phyloP scores from a whole-genome alignment of 371 early-diverging fungal species.

The Lichtheimia ramosa region DNA sequence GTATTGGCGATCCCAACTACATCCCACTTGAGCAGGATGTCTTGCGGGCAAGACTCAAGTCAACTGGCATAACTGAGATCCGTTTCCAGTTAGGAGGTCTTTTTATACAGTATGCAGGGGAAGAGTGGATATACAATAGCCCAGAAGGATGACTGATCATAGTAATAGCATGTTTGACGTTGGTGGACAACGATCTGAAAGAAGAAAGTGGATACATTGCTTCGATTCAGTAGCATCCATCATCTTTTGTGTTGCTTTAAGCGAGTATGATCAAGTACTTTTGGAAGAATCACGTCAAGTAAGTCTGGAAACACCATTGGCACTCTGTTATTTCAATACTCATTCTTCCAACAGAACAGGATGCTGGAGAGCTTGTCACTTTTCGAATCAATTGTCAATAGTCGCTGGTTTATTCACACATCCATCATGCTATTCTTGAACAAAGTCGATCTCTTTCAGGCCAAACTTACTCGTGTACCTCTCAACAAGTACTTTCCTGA shows the following conservation, averaged over 20 bases:
- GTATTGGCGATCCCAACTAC: slow-evolving; percentile 62
- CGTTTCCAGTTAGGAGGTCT: slow-evolving; percentile 64
- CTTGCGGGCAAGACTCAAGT: slow-evolving; percentile 79
- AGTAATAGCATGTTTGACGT: slow-evolving; percentile 65
- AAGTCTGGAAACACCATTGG: slow-evolving; percentile 6
- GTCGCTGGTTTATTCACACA: slow-evolving; percentile 63
- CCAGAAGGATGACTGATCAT: neutral
- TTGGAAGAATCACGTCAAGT: slow-evolving; percentile 70
- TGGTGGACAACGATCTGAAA: slow-evolving; percentile 77
- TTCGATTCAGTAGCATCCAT: slow-evolving; percentile 78
- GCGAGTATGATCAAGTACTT: slow-evolving; percentile 73
- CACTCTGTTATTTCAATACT: neutral
- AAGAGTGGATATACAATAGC: slow-evolving; percentile 13
- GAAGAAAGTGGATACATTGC: slow-evolving; percentile 94
- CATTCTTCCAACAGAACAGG: slow-evolving; percentile 58
- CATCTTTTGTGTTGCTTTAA: slow-evolving; percentile 70
- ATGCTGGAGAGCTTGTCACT: slow-evolving; percentile 80
- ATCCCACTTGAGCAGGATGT: slow-evolving; percentile 75
- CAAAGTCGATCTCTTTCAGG: slow-evolving; percentile 78
- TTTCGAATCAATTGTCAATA: slow-evolving; percentile 79
- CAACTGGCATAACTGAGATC: slow-evolving; percentile 81
- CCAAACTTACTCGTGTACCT: slow-evolving; percentile 54
- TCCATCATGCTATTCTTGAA: slow-evolving; percentile 80
- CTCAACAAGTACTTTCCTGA: slow-evolving; percentile 60
- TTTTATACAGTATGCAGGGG: slow-evolving; percentile 58